A percentile compares a stretch with the other conserved stretches of the same genome.
These are phyloP conservation scores for Xanthoconium stramineum DNA, from an alignment of 768 basidiomycete genomes.

Conservation along the genomic window DNA sequence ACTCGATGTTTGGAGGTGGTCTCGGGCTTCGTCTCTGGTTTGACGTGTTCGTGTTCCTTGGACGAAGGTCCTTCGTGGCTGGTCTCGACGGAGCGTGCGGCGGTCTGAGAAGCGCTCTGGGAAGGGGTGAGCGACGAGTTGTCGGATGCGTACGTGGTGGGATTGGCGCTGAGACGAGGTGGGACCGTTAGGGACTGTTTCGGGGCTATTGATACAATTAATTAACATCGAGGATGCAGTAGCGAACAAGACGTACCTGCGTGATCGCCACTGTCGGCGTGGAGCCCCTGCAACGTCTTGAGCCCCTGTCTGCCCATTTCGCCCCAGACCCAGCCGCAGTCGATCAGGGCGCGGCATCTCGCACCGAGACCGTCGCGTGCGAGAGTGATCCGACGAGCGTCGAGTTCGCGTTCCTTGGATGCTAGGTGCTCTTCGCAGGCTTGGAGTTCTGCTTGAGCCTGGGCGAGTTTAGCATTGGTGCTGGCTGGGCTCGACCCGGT, in stretches of 20 bases:
- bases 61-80: slow-evolving; percentile 12
- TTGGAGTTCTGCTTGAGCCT: slow-evolving; percentile 74
- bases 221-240: not conserved
- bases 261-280: not conserved
- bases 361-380: slow-evolving; percentile 60
- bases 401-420: slow-evolving; percentile 63
- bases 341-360: slow-evolving; percentile 62
- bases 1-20: not conserved
- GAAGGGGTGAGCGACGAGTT: slow-evolving; percentile 71
- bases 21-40: not conserved
- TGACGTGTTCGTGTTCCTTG: slow-evolving; percentile 1
- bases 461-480: slow-evolving; percentile 46
- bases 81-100: slow-evolving; percentile 15
- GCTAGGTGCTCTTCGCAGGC: slow-evolving; percentile 79
- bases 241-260: not conserved
- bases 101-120: slow-evolving; percentile 65
- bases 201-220: not conserved
- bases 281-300: slow-evolving; percentile 20
- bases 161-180: slow-evolving; percentile 9
- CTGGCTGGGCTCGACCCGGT: slow-evolving; percentile 8
- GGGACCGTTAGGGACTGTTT: slow-evolving; percentile 1
- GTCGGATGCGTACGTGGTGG: slow-evolving; percentile 42
- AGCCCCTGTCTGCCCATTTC: slow-evolving; percentile 66
- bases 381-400: slow-evolving; percentile 46
- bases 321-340: slow-evolving; percentile 67